Evolutionary conservation across 2,329 filamentous ascomycete species (phyloP).

Genomic region (Nakataea oryzae): DNA sequence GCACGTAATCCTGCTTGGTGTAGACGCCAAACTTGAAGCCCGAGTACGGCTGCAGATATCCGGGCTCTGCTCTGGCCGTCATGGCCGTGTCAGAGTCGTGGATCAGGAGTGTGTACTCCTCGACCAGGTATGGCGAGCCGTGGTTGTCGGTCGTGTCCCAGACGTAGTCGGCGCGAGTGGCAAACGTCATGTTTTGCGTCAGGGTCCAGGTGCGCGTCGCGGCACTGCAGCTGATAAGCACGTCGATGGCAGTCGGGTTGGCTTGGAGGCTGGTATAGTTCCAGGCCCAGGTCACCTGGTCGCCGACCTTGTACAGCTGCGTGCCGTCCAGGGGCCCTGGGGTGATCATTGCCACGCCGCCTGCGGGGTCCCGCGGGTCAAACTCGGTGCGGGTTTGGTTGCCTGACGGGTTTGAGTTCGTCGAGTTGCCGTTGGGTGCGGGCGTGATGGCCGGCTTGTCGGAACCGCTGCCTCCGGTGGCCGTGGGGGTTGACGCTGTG

Average conservation of each 20-base stretch:
- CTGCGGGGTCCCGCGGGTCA: conserved; percentile 33
- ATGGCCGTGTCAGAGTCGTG: conserved; percentile 44
- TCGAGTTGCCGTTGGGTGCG: conserved; percentile 11
- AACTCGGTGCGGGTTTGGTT: conserved; percentile 26
- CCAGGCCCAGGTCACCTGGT: conserved; percentile 50
- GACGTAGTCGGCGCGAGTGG: conserved; percentile 36
- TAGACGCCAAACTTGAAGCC: conserved; percentile 50
- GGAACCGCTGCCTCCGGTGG: conserved; percentile 9
- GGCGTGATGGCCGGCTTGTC: conserved; percentile 9
- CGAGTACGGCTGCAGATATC: conserved; percentile 40
- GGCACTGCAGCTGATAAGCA: conserved; percentile 44
- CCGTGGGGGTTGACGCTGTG: conserved; percentile 2
- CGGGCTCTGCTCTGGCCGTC: conserved; percentile 39
- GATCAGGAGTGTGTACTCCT: conserved; percentile 51
- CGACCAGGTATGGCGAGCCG: conserved; percentile 35
- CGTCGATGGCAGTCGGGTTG: conserved; percentile 48
- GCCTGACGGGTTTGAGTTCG: conserved; percentile 12
- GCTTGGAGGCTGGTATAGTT: conserved; percentile 53
- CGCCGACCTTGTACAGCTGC: conserved; percentile 49
- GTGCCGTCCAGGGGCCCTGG: conserved; percentile 34
- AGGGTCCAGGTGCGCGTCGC: conserved; percentile 47
- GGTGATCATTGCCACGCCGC: conserved; percentile 40
- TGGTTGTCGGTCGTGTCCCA: conserved; percentile 48
- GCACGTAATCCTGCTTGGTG: conserved; percentile 36
- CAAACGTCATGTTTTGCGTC: conserved; percentile 51